Conservation (phyloP, 176 grass and related monocot species). For the Bothriochloa decipiens region DNA sequence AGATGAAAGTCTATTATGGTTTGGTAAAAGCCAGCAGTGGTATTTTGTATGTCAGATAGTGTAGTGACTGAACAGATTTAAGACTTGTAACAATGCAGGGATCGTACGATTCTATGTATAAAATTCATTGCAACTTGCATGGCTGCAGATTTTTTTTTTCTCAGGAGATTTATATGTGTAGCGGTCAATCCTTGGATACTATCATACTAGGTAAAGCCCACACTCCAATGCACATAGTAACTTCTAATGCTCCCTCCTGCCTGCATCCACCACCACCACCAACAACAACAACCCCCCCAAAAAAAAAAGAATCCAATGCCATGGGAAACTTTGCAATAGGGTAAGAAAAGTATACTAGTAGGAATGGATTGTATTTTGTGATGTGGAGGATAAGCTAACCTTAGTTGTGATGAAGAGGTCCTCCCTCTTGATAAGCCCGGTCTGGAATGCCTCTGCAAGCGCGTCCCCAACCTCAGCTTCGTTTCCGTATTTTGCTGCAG, state of each 20-base stretch:
- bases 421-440: constrained; percentile 50
- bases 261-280: too few species aligned
- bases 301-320: background rate
- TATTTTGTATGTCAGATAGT: background rate
- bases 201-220: background rate
- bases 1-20: background rate
- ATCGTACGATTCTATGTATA: background rate
- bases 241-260: too few species aligned
- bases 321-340: background rate
- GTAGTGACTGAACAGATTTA: background rate
- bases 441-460: constrained; percentile 71
- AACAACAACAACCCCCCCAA: too few species aligned
- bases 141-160: background rate
- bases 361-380: background rate
- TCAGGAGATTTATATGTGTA: background rate
- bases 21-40: background rate
- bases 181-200: background rate
- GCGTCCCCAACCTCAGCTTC: constrained; percentile 89
- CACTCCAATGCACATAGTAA: background rate
- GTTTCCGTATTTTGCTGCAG: constrained; percentile 81
- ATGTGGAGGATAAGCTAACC: constrained; percentile 13
- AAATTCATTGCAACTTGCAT: background rate
- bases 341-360: background rate
- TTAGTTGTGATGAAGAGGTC: constrained; percentile 52
- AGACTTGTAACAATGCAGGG: background rate